Base-by-base conservation (phyloP, 139 green algal species). In the Asterochloris erici region DNA sequence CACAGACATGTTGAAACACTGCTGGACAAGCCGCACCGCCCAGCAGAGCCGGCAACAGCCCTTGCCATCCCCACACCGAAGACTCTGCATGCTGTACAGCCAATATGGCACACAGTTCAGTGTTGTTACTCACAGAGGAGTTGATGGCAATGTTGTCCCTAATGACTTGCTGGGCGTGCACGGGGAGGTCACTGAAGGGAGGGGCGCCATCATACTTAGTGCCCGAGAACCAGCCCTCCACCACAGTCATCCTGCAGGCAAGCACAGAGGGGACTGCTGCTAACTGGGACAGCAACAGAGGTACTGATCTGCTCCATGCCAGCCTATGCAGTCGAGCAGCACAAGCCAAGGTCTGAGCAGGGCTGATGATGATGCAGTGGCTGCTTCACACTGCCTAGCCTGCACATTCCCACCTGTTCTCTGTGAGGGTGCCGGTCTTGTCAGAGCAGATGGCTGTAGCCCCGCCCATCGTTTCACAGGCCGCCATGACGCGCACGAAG, bases 401-500 rank as follows among this genome's bases (percentile, higher is more conserved):
- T 9, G 66, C 21, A 61, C n/a, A 29, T 26, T 27, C 24, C 21
- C 23, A 80, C 76, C 76, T 71, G 66, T 71, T 71, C 66, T 71
- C 66, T 4, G 66, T 71, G 19, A 26, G 21, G 17, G 66, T 71
- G 19, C 66, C 66, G 17, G 66, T 71, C 66, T 99, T 99, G 90
- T 99, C 97, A 1, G 90, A 96, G 92, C 96, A 99, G 85, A 99
- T 99, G 82, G 95, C 93, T 17, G 96, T 99, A 60, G 97, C 96
- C 60, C 95, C 96, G 64, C 97, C 97, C 97, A 99, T 99, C 63
- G 97, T 99, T 84, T 99, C 97, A 79, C 93, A 97, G 19, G 94
- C 93, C 47, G 90, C 90, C 29, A 96, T 87, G 47, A 95, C 90
- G 27, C 93, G 87, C 83, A 98, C 94, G 82, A 98, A 94, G 79